phyloP scores from a whole-genome alignment of 164 flowering plant genomes.

The Chimonanthus salicifolius region DNA sequence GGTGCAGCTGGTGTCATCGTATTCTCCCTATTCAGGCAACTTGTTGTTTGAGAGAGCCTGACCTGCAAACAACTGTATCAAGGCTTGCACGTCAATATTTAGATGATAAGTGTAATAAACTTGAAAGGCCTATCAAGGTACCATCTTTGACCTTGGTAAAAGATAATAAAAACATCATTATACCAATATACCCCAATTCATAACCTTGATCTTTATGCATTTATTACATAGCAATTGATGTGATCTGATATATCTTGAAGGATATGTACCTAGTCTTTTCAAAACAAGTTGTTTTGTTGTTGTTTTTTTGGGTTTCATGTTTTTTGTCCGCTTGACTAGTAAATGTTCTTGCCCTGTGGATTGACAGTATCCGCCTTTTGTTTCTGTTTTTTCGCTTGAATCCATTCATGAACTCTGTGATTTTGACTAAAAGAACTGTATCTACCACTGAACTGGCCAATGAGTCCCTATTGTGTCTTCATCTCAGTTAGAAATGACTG shows the following conservation, averaged over 20 bases:
- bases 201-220: no score
- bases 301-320: no score
- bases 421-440: neutral
- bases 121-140: slow-evolving; percentile 54
- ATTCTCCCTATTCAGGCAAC: slow-evolving; percentile 82
- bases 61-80: slow-evolving; percentile 38
- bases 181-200: no score
- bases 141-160: neutral
- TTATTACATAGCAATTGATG: no score
- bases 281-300: no score
- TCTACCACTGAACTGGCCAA: neutral
- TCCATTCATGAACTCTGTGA: neutral
- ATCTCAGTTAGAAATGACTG: neutral
- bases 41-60: slow-evolving; percentile 56
- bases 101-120: slow-evolving; percentile 26
- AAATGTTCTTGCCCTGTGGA: neutral
- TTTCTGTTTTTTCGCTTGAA: neutral
- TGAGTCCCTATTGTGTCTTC: neutral
- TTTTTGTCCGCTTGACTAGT: no score
- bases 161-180: neutral
- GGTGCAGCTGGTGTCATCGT: slow-evolving; percentile 84
- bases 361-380: neutral
- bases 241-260: no score
- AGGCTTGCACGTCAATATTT: slow-evolving; percentile 55
- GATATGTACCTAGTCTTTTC: no score